A percentile compares a stretch with the other conserved stretches of the same genome.
These are phyloP conservation scores for Citrullus amarus DNA, from an alignment of 306 rosid genomes.

Conservation along the genomic window DNA sequence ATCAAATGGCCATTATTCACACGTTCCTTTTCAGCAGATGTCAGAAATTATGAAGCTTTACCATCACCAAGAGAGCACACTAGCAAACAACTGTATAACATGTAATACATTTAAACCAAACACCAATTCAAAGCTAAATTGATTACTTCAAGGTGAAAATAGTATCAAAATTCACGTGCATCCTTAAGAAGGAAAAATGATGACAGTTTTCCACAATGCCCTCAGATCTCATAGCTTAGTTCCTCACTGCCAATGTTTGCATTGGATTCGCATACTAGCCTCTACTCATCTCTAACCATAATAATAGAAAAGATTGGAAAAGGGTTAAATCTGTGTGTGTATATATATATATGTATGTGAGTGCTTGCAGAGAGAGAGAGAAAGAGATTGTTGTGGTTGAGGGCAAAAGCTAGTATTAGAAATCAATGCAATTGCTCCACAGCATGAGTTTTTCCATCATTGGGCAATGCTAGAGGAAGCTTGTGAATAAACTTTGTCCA, in stretches of 20 bases:
- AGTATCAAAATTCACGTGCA: not conserved
- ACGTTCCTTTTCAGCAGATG: no score
- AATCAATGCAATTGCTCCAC: not conserved
- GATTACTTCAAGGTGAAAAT: not conserved
- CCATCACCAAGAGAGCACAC: not conserved
- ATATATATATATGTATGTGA: not conserved
- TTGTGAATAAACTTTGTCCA: not conserved
- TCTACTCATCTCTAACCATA: conserved; percentile 7
- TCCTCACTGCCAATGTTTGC: not conserved
- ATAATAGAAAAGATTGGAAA: not conserved
- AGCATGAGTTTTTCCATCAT: conserved; percentile 3
- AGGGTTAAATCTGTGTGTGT: not conserved
- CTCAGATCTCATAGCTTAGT: conserved; percentile 1
- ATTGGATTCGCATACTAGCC: not conserved
- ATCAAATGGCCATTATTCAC: no score
- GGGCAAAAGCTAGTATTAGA: conserved; percentile 3
- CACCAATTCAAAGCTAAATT: not conserved
- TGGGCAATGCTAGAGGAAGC: not conserved
- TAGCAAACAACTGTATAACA: not conserved
- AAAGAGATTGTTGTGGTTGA: not conserved
- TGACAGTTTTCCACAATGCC: not conserved
- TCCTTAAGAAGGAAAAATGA: not conserved
- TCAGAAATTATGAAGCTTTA: not conserved
- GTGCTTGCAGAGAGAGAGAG: not conserved
- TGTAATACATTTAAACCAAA: not conserved